A percentile compares a stretch with the other conserved stretches of the same genome.
Evolutionary conservation across 1,284 basidiomycete species (phyloP).

Genomic region (Rhizoctonia solani): DNA sequence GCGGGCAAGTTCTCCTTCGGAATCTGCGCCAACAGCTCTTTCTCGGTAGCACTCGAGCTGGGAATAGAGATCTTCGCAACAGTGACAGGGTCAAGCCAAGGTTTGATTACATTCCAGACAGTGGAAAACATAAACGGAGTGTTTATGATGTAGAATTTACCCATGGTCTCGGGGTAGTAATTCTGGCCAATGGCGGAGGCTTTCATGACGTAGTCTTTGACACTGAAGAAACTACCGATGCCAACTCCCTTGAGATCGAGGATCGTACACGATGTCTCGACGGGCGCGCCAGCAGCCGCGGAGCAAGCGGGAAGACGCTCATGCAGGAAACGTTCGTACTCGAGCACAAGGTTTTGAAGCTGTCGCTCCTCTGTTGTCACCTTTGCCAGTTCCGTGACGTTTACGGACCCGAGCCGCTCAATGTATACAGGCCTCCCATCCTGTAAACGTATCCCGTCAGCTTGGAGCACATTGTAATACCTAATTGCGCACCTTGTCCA

Average conservation of each 20-base stretch:
- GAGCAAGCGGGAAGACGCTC: constrained; percentile 86
- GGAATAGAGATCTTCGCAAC: constrained; percentile 91
- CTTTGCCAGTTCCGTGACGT: constrained; percentile 81
- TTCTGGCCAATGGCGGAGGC: constrained; percentile 87
- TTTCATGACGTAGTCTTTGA: constrained; percentile 87
- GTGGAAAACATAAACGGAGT: constrained; percentile 90
- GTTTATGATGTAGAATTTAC: constrained; percentile 95
- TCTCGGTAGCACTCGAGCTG: constrained; percentile 62
- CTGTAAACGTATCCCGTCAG: constrained; percentile 48
- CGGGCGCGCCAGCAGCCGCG: constrained; percentile 72
- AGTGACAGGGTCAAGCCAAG: constrained; percentile 94
- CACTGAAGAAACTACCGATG: constrained; percentile 83
- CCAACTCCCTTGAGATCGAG: constrained; percentile 88
- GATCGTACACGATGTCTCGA: constrained; percentile 99
- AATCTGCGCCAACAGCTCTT: constrained; percentile 78
- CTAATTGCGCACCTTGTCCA: constrained; percentile 72
- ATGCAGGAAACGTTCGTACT: constrained; percentile 89
- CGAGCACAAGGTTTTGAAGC: constrained; percentile 85
- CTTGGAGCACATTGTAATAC: not conserved
- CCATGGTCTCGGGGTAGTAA: constrained; percentile 93
- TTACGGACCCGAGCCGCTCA: constrained; percentile 88
- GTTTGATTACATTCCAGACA: constrained; percentile 88
- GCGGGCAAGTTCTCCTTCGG: constrained; percentile 80
- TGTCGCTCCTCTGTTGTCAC: constrained; percentile 88
- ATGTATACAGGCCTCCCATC: constrained; percentile 97